Evolutionary conservation across 805 yeast genomes (phyloP).

Genomic region (Lipomyces sp.): DNA sequence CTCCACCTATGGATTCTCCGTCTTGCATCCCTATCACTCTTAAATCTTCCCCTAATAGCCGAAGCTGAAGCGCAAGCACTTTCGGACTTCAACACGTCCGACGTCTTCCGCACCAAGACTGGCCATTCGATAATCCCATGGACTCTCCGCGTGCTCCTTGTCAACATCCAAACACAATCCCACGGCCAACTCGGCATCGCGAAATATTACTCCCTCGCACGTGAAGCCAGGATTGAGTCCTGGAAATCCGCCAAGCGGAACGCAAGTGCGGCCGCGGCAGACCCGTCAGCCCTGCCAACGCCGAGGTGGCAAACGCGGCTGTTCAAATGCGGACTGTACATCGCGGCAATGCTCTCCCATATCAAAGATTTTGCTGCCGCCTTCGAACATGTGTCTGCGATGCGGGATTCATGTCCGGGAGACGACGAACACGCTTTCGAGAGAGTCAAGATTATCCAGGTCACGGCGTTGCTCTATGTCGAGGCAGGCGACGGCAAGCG

Average conservation of each 20-base stretch:
- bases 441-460: slow-evolving; percentile 13
- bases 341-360: slow-evolving; percentile 44
- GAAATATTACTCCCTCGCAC: slow-evolving; percentile 44
- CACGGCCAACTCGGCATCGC: slow-evolving; percentile 45
- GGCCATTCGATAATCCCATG: slow-evolving; percentile 43
- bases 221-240: slow-evolving; percentile 45
- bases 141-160: slow-evolving; percentile 44
- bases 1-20: slow-evolving; percentile 33
- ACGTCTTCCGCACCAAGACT: slow-evolving; percentile 33
- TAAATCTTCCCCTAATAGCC: slow-evolving; percentile 39
- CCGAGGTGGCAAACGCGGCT: slow-evolving; percentile 8
- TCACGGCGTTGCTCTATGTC: slow-evolving; percentile 28
- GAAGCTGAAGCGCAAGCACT: slow-evolving; percentile 43
- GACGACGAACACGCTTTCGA: neutral
- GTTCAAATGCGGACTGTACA: slow-evolving; percentile 33
- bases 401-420: slow-evolving; percentile 17
- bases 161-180: slow-evolving; percentile 44
- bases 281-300: neutral
- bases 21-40: slow-evolving; percentile 21
- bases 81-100: slow-evolving; percentile 40
- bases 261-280: neutral
- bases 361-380: slow-evolving; percentile 46
- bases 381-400: slow-evolving; percentile 40
- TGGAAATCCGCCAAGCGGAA: slow-evolving; percentile 11
- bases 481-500: slow-evolving; percentile 24